Evolutionary conservation across 306 rosid genomes (phyloP).

Genomic region (Cyamopsis tetragonoloba): DNA sequence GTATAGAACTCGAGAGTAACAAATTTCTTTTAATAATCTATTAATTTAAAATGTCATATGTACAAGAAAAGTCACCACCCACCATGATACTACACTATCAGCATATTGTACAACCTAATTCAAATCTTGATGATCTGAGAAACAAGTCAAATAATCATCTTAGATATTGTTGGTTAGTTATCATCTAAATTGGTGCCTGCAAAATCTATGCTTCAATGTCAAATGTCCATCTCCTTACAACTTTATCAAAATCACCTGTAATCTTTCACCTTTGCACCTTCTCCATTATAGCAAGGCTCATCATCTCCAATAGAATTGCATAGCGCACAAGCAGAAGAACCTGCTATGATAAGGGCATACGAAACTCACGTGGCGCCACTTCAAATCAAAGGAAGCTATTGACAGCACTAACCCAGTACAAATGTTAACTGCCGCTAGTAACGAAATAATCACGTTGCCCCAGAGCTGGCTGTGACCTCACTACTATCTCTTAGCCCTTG

Average conservation of each 20-base stretch:
- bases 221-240: constrained; percentile 20
- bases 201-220: constrained; percentile 27
- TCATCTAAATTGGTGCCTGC: constrained; percentile 20
- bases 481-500: constrained; percentile 84
- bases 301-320: constrained; percentile 22
- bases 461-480: constrained; percentile 61
- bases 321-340: constrained; percentile 9
- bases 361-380: constrained; percentile 22
- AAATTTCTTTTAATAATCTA: constrained; percentile 38
- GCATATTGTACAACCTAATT: constrained; percentile 51
- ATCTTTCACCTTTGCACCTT: constrained; percentile 19
- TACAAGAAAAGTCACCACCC: constrained; percentile 50
- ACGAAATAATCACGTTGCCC: constrained; percentile 43
- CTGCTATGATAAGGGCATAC: constrained; percentile 6
- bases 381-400: constrained; percentile 17
- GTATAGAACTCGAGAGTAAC: constrained; percentile 19
- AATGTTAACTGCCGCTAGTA: constrained; percentile 17
- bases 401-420: constrained; percentile 29
- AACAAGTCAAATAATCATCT: constrained; percentile 28
- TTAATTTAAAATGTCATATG: constrained; percentile 42
- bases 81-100: constrained; percentile 27
- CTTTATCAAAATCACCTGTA: constrained; percentile 14
- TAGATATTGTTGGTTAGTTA: constrained; percentile 40
- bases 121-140: constrained; percentile 33
- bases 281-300: constrained; percentile 28